A percentile compares a stretch with the other conserved stretches of the same genome.
Conservation (phyloP, 495 filamentous ascomycete species). For the Annulohypoxylon nitens region DNA sequence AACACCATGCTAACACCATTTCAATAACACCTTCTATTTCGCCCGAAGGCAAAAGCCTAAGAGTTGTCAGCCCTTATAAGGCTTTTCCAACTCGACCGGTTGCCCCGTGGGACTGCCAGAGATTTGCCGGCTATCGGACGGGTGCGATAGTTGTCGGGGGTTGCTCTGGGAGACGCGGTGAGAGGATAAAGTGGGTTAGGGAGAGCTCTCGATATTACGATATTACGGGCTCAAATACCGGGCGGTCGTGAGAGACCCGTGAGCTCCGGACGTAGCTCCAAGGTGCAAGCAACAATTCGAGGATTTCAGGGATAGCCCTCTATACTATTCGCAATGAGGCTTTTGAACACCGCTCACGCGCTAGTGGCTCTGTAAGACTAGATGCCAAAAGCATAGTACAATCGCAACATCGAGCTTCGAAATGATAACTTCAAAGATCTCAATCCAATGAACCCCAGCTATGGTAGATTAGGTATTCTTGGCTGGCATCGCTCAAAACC, state of each 20-base stretch:
- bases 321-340: not conserved
- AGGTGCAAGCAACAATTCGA: not conserved
- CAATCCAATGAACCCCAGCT: not conserved
- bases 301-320: too few species aligned
- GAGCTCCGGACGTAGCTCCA: not conserved
- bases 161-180: not conserved
- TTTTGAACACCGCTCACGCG: too few species aligned
- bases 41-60: not conserved
- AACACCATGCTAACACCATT: not conserved
- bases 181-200: not conserved
- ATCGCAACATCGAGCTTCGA: slow-evolving; percentile 12
- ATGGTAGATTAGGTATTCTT: too few species aligned
- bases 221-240: too few species aligned
- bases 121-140: not conserved
- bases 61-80: not conserved
- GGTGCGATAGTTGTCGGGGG: not conserved
- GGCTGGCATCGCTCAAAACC: not conserved
- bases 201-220: too few species aligned
- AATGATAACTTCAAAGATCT: not conserved
- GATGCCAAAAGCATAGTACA: not conserved
- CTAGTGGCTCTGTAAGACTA: not conserved
- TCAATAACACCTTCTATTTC: not conserved
- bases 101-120: not conserved
- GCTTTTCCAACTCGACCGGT: not conserved
- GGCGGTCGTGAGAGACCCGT: too few species aligned